Percentiles rank a stretch among this genome's conserved stretches.
phyloP scores from a whole-genome alignment of 495 filamentous ascomycete species.

The Aspergillus baeticus region DNA sequence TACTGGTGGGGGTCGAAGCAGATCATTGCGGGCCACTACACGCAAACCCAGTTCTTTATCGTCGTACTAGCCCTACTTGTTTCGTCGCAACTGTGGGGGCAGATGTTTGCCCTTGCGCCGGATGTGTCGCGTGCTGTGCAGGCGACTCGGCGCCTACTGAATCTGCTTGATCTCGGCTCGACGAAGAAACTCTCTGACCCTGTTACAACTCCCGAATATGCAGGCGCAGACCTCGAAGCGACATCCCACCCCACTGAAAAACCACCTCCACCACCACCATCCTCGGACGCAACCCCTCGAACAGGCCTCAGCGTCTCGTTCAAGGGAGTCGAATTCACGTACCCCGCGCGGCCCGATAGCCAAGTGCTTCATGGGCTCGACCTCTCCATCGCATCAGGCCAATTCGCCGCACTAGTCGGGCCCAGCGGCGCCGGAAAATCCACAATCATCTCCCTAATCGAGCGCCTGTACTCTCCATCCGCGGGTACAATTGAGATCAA shows the following conservation, averaged over 20 bases:
- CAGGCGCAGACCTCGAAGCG: constrained; percentile 27
- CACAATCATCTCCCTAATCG: constrained; percentile 57
- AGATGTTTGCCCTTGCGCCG: constrained; percentile 64
- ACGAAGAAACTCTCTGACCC: constrained; percentile 25
- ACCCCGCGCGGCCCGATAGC: constrained; percentile 55
- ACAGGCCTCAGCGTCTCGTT: constrained; percentile 42
- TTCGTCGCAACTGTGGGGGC: constrained; percentile 61
- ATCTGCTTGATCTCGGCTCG: constrained; percentile 32
- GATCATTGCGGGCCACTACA: constrained; percentile 55
- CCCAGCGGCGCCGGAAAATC: constrained; percentile 61
- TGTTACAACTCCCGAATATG: constrained; percentile 5
- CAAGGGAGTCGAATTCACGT: constrained; percentile 53
- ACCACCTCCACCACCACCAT: background rate
- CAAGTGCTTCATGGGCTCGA: constrained; percentile 52
- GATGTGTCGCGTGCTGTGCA: constrained; percentile 56
- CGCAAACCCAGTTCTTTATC: constrained; percentile 63
- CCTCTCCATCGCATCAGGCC: constrained; percentile 52
- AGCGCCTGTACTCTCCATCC: constrained; percentile 55
- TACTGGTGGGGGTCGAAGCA: constrained; percentile 67
- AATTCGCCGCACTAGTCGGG: constrained; percentile 60
- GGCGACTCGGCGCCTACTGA: constrained; percentile 34
- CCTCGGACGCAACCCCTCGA: constrained; percentile 3
- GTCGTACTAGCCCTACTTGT: constrained; percentile 57
- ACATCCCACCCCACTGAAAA: constrained; percentile 11
- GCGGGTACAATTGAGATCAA: constrained; percentile 40